Evolutionary conservation across 2,329 filamentous ascomycete genomes (phyloP).

Genomic region (Graphiopsis chlorocephala): DNA sequence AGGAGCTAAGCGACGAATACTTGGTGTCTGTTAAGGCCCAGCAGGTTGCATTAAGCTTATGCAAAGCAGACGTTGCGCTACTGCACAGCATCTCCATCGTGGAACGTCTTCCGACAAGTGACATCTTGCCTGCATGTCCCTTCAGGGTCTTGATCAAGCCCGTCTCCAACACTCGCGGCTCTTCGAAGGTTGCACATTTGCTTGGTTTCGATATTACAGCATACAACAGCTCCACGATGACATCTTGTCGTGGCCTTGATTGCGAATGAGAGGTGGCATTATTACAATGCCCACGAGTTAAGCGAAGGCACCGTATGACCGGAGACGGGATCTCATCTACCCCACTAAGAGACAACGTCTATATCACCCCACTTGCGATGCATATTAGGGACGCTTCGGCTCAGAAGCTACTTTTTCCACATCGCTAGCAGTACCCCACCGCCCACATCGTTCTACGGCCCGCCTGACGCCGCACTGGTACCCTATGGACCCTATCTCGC

Average conservation of each 20-base stretch:
- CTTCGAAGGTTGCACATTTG: not conserved
- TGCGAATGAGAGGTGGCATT: not conserved
- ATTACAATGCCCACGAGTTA: not conserved
- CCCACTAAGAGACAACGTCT: constrained; percentile 12
- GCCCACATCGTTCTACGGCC: constrained; percentile 7
- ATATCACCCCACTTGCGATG: constrained; percentile 9
- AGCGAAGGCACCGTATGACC: not conserved
- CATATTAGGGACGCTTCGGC: not conserved
- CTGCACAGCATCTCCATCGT: constrained; percentile 4
- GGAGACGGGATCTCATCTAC: not conserved
- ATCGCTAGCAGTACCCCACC: not conserved
- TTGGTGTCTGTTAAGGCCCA: not conserved
- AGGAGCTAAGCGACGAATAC: not conserved
- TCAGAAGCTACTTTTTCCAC: not conserved
- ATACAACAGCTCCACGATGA: no score
- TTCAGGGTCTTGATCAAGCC: not conserved
- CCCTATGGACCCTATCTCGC: not conserved
- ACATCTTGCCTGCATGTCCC: not conserved
- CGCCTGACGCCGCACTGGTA: constrained; percentile 12
- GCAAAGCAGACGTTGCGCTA: constrained; percentile 12
- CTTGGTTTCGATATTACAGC: not conserved
- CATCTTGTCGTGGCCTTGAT: no score
- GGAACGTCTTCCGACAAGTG: not conserved
- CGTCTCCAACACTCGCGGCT: not conserved
- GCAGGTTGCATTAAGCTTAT: not conserved